Percentiles rank a stretch among this genome's conserved stretches.
Evolutionary conservation across 805 yeast genomes (phyloP).

Genomic region (Ogataea polymorpha): DNA sequence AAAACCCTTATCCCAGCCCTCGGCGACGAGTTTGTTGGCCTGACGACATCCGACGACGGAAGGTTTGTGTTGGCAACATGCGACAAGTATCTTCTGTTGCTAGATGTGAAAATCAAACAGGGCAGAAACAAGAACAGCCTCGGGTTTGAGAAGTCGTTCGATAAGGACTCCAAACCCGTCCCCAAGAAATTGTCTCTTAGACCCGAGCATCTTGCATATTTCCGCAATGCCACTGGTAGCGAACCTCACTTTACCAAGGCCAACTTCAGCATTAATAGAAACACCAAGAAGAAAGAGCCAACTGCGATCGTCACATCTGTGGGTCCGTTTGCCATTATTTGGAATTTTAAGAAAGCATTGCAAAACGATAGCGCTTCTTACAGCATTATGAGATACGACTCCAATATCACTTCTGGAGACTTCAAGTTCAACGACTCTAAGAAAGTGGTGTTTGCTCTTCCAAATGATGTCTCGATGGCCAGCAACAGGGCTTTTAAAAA

Average conservation of each 20-base stretch:
- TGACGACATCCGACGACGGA: conserved; percentile 78
- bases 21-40: conserved; percentile 68
- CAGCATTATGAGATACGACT: conserved; percentile 58
- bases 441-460: conserved; percentile 69
- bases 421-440: conserved; percentile 72
- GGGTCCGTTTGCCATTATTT: conserved; percentile 79
- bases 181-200: conserved; percentile 65
- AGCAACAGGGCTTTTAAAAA: conserved; percentile 54
- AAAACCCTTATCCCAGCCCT: conserved; percentile 78
- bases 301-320: conserved; percentile 71
- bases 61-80: conserved; percentile 81
- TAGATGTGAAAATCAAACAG: conserved; percentile 61
- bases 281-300: conserved; percentile 46
- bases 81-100: conserved; percentile 61
- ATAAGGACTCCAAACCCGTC: conserved; percentile 60
- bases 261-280: conserved; percentile 69
- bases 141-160: conserved; percentile 67
- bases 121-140: conserved; percentile 57
- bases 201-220: conserved; percentile 69
- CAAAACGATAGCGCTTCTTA: conserved; percentile 54
- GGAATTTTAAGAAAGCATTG: conserved; percentile 66
- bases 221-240: conserved; percentile 47
- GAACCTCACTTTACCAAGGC: conserved; percentile 67
- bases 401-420: conserved; percentile 68
- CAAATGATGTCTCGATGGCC: conserved; percentile 74